phyloP scores from a whole-genome alignment of 2,329 filamentous ascomycete genomes.

The Pestalotiopsis sp. region DNA sequence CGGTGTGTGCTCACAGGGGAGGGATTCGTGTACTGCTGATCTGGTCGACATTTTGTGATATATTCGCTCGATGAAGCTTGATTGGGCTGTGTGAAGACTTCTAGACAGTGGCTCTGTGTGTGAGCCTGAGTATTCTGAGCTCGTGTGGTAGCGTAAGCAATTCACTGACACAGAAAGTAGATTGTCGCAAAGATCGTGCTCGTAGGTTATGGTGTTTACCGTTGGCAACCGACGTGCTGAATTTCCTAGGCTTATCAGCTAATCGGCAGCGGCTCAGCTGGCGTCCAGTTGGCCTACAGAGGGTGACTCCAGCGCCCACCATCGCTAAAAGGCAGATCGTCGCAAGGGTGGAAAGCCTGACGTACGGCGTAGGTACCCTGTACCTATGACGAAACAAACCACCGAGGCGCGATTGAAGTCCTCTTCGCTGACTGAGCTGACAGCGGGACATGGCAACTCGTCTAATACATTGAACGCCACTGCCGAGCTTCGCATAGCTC shows the following conservation, averaged over 20 bases:
- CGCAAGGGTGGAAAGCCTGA: background rate
- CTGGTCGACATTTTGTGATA: slow-evolving; percentile 61
- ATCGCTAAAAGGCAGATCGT: background rate
- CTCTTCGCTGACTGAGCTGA: background rate
- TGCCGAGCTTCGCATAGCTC: background rate
- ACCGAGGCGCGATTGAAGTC: background rate
- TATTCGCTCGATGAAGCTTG: too few relatives aligned
- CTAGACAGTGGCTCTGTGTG: background rate
- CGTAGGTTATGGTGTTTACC: background rate
- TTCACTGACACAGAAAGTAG: background rate
- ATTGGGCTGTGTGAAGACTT: background rate
- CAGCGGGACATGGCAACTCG: background rate
- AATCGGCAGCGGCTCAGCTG: background rate
- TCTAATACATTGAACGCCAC: background rate
- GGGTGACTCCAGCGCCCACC: background rate
- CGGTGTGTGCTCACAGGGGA: slow-evolving; percentile 65
- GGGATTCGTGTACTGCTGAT: slow-evolving; percentile 73
- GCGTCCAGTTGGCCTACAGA: background rate
- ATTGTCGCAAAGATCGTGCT: background rate
- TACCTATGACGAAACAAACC: background rate
- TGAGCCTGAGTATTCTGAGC: background rate
- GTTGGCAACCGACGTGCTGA: background rate
- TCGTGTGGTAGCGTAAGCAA: background rate
- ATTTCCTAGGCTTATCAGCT: slow-evolving; percentile 6
- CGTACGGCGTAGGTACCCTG: too few relatives aligned